These are phyloP conservation scores for Micractinium sp. DNA, from an alignment of 139 green algal species.

Conservation along the genomic window DNA sequence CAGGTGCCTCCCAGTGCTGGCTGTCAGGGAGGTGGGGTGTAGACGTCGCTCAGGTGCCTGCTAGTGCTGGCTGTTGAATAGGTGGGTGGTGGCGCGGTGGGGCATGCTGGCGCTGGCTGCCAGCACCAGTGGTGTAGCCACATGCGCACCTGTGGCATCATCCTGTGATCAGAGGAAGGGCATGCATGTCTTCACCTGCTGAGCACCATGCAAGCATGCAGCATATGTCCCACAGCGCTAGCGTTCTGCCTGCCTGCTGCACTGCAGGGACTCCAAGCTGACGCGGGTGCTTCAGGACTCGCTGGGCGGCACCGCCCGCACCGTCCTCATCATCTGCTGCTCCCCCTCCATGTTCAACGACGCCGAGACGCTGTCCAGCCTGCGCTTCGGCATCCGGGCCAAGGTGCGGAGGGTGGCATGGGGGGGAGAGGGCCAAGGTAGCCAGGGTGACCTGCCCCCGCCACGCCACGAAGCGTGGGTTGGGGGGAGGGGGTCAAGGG, in stretches of 20 bases:
- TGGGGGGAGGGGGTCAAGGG: no score
- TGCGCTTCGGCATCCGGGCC: constrained; percentile 75
- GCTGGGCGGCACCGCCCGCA: constrained; percentile 74
- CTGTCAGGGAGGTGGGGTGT: neutral
- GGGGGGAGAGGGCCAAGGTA: no score
- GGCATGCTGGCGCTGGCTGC: no score
- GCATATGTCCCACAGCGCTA: neutral
- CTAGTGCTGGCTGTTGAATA: no score
- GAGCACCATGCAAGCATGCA: neutral
- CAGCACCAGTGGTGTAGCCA: no score
- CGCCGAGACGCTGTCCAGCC: constrained; percentile 76
- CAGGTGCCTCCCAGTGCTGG: neutral
- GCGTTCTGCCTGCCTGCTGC: neutral
- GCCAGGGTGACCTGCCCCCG: no score
- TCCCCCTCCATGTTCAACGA: constrained; percentile 69
- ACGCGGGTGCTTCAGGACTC: constrained; percentile 80
- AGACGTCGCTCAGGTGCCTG: no score
- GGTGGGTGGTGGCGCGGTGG: no score
- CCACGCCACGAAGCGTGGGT: no score
- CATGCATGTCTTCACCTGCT: neutral
- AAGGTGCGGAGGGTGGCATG: neutral
- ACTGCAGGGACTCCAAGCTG: constrained; percentile 76
- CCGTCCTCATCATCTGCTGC: constrained; percentile 84
- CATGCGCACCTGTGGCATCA: neutral
- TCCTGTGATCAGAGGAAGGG: neutral